Evolutionary conservation across 768 basidiomycete species (phyloP).

Genomic region (Naganishia onofrii): DNA sequence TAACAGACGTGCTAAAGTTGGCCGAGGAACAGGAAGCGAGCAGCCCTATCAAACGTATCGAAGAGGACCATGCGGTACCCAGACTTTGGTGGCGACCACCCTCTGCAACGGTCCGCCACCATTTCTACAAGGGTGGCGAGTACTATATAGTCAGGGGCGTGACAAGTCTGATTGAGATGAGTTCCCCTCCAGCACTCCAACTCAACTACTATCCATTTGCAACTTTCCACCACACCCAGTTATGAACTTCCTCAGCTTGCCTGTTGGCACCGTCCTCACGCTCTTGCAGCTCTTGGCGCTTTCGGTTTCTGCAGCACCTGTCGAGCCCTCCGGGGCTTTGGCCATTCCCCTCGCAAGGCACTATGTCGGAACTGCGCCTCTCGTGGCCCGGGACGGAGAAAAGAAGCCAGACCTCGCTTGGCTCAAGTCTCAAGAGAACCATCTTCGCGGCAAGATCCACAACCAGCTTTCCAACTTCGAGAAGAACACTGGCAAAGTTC

Average conservation of each 20-base stretch:
- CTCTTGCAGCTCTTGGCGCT: slow-evolving; percentile 23
- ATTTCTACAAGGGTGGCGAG: background rate
- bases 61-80: background rate
- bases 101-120: background rate
- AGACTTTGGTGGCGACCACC: background rate
- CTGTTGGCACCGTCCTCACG: slow-evolving; percentile 3
- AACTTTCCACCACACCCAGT: background rate
- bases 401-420: slow-evolving; percentile 21
- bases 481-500: slow-evolving; percentile 18
- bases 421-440: slow-evolving; percentile 28
- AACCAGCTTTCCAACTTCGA: slow-evolving; percentile 18
- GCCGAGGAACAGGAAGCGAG: background rate
- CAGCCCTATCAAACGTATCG: background rate
- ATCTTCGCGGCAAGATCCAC: slow-evolving; percentile 20
- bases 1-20: background rate
- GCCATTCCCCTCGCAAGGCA: slow-evolving; percentile 24
- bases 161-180: background rate
- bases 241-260: slow-evolving; percentile 23
- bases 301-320: slow-evolving; percentile 3
- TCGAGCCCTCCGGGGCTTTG: background rate
- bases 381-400: slow-evolving; percentile 11
- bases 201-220: background rate
- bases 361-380: slow-evolving; percentile 4
- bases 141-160: background rate
- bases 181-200: background rate